Evolutionary conservation across 225 moss, liverwort and hornwort species (phyloP).

Genomic region (Pseudoscleropodium purum): DNA sequence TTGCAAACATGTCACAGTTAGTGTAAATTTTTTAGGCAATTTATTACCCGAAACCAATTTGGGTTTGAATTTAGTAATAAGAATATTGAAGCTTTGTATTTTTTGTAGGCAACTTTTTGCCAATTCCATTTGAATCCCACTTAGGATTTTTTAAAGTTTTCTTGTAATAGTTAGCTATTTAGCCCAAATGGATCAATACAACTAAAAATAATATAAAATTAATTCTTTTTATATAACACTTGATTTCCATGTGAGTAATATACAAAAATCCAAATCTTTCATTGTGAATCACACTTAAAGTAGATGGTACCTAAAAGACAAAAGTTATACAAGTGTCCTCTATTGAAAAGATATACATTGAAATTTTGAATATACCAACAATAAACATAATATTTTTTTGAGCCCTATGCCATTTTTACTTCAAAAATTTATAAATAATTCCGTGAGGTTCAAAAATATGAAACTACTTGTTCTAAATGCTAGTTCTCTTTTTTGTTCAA

Average conservation of each 20-base stretch:
- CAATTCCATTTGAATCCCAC: accelerated
- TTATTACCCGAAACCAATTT: too few relatives aligned
- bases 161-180: background rate
- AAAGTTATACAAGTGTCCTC: accelerated
- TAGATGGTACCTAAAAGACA: background rate
- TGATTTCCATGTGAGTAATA: accelerated
- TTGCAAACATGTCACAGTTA: background rate
- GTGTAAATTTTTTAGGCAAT: too few relatives aligned
- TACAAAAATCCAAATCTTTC: background rate
- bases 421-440: background rate
- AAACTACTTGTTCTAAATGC: accelerated
- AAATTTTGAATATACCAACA: background rate
- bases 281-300: background rate
- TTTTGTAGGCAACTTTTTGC: background rate
- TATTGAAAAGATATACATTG: background rate
- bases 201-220: background rate
- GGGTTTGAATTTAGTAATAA: background rate
- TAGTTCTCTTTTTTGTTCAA: background rate
- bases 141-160: accelerated
- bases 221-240: background rate
- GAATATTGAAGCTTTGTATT: accelerated
- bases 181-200: background rate
- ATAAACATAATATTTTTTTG: background rate
- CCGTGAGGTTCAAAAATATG: background rate
- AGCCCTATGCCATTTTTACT: background rate